Evolutionary conservation across 2,329 filamentous ascomycete species (phyloP).

Genomic region (Fusarium devonianum): DNA sequence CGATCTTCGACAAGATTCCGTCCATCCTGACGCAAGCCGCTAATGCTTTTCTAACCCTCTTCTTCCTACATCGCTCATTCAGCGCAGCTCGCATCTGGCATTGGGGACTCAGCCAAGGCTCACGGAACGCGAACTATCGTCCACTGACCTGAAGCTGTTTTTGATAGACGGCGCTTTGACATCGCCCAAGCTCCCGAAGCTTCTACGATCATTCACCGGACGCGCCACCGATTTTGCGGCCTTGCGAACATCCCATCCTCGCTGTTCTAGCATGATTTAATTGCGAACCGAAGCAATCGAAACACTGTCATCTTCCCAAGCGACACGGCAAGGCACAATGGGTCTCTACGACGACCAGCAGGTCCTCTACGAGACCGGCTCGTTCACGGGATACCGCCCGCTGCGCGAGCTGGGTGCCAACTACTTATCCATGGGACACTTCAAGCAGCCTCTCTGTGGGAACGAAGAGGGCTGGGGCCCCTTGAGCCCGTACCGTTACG

Average conservation of each 20-base stretch:
- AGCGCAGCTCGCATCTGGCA: conserved; percentile 18
- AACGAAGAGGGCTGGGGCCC: conserved; percentile 96
- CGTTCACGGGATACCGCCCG: conserved; percentile 65
- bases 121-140: no score
- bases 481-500: conserved; percentile 83
- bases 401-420: conserved; percentile 59
- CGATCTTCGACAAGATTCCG: conserved; percentile 30
- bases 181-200: conserved; percentile 31
- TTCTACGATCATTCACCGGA: conserved; percentile 15
- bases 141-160: conserved; percentile 12
- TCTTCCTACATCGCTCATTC: conserved; percentile 5
- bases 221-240: conserved; percentile 23
- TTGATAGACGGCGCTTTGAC: conserved; percentile 24
- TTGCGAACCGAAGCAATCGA: conserved; percentile 55
- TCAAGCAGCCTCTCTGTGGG: conserved; percentile 79
- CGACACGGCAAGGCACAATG: conserved; percentile 37
- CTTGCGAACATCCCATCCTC: conserved; percentile 3
- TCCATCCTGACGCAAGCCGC: conserved; percentile 17
- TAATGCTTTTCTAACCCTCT: conserved; percentile 1
- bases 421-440: conserved; percentile 64
- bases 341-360: conserved; percentile 50
- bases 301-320: conserved; percentile 11
- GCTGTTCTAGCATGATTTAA: conserved; percentile 46
- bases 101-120: background rate
- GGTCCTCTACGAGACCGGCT: conserved; percentile 63